These are phyloP conservation scores for Neonectria ditissima DNA, from an alignment of 2,329 filamentous ascomycete genomes.

Conservation along the genomic window DNA sequence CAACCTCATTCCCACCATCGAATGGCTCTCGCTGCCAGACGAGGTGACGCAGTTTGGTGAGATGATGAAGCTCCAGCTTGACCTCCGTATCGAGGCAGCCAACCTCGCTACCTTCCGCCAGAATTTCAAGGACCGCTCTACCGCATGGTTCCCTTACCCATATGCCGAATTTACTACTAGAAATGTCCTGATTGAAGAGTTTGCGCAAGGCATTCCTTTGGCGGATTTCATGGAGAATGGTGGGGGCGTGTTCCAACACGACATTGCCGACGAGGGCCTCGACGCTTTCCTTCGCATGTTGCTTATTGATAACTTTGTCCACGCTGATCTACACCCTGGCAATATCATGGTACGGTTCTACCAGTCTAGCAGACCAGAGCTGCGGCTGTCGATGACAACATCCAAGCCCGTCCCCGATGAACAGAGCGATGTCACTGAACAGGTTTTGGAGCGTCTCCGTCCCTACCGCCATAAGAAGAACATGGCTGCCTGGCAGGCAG, in stretches of 20 bases:
- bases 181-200: slow-evolving; percentile 94
- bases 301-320: slow-evolving; percentile 96
- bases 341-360: slow-evolving; percentile 99
- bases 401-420: slow-evolving; percentile 57
- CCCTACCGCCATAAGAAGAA: slow-evolving; percentile 75
- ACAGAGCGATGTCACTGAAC: slow-evolving; percentile 83
- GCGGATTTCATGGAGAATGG: slow-evolving; percentile 92
- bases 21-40: slow-evolving; percentile 96
- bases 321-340: slow-evolving; percentile 94
- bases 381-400: slow-evolving; percentile 54
- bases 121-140: slow-evolving; percentile 89
- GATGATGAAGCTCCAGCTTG: slow-evolving; percentile 99
- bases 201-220: slow-evolving; percentile 92
- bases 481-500: slow-evolving; percentile 76
- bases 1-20: slow-evolving; percentile 90
- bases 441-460: slow-evolving; percentile 82
- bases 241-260: slow-evolving; percentile 90
- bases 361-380: slow-evolving; percentile 78
- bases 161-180: slow-evolving; percentile 94
- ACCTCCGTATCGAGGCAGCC: slow-evolving; percentile 92
- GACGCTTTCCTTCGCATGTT: slow-evolving; percentile 98
- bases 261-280: slow-evolving; percentile 93
- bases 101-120: slow-evolving; percentile 90
- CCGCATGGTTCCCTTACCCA: slow-evolving; percentile 96
- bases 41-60: slow-evolving; percentile 94